phyloP scores from a whole-genome alignment of 805 yeast species.

The Myxozyma neotropica region DNA sequence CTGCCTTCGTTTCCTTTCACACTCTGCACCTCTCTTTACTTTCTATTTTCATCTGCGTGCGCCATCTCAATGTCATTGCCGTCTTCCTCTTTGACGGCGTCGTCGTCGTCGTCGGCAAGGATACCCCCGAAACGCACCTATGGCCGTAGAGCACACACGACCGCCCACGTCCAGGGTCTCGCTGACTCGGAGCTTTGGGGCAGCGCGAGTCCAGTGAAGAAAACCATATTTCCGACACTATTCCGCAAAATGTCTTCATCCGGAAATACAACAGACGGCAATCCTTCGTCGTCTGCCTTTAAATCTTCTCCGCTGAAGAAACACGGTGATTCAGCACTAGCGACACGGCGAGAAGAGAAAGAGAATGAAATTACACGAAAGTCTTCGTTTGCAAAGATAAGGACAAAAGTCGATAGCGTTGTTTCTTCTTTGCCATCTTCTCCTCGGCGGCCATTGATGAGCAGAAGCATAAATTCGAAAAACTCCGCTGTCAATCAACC shows the following conservation, averaged over 20 bases:
- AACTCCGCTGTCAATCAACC: too few relatives aligned
- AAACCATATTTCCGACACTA: neutral
- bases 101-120: constrained; percentile 1
- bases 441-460: constrained; percentile 12
- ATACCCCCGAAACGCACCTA: constrained; percentile 18
- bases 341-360: neutral
- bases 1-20: too few relatives aligned
- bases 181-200: constrained; percentile 26
- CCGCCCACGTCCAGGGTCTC: constrained; percentile 26
- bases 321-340: neutral
- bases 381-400: constrained; percentile 12
- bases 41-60: too few relatives aligned
- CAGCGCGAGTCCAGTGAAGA: constrained; percentile 26
- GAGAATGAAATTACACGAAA: constrained; percentile 5
- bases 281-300: neutral
- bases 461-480: constrained; percentile 8
- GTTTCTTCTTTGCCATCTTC: constrained; percentile 8
- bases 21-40: too few relatives aligned
- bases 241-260: neutral
- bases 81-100: neutral
- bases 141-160: constrained; percentile 22
- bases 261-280: neutral
- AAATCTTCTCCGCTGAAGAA: constrained; percentile 9
- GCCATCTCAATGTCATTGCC: too few relatives aligned
- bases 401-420: constrained; percentile 7